phyloP scores from a whole-genome alignment of 2,329 filamentous ascomycete genomes.

The Mariannaea elegans region DNA sequence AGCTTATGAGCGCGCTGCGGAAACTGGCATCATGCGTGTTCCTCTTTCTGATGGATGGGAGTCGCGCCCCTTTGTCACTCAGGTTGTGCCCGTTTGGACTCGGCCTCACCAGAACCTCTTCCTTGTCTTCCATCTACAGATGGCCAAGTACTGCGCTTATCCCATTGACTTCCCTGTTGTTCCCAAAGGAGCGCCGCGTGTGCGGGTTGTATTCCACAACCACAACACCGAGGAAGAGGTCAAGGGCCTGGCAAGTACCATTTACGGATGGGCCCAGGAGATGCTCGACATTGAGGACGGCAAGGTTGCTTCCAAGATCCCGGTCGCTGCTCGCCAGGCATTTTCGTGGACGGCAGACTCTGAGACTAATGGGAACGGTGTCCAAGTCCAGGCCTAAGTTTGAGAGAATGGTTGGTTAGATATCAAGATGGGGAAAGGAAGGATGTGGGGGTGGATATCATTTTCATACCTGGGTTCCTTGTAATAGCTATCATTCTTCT shows the following conservation, averaged over 20 bases:
- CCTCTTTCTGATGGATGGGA: constrained; percentile 42
- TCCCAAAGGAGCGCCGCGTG: constrained; percentile 16
- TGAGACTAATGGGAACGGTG: constrained; percentile 10
- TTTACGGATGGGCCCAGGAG: constrained; percentile 20
- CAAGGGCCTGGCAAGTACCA: background rate
- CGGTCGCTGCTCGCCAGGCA: constrained; percentile 14
- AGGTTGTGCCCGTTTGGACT: constrained; percentile 43
- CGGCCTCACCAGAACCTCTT: constrained; percentile 23
- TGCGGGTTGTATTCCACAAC: constrained; percentile 20
- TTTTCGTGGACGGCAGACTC: constrained; percentile 19
- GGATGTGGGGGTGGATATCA: background rate
- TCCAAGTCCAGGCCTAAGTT: background rate
- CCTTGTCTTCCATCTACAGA: constrained; percentile 19
- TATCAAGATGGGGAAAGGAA: background rate
- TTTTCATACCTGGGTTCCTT: too few relatives aligned
- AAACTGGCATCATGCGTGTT: constrained; percentile 39
- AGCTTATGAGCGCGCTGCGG: constrained; percentile 33
- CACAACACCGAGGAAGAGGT: constrained; percentile 21
- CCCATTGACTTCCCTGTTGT: constrained; percentile 23
- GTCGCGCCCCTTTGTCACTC: constrained; percentile 33
- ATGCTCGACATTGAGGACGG: constrained; percentile 20
- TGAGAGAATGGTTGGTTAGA: background rate
- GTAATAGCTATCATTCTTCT: too few relatives aligned
- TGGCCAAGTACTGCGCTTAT: constrained; percentile 18
- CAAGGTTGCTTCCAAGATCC: constrained; percentile 18